These are phyloP conservation scores for Aspergillus wentii DNA, from an alignment of 495 filamentous ascomycete genomes.

Conservation along the genomic window DNA sequence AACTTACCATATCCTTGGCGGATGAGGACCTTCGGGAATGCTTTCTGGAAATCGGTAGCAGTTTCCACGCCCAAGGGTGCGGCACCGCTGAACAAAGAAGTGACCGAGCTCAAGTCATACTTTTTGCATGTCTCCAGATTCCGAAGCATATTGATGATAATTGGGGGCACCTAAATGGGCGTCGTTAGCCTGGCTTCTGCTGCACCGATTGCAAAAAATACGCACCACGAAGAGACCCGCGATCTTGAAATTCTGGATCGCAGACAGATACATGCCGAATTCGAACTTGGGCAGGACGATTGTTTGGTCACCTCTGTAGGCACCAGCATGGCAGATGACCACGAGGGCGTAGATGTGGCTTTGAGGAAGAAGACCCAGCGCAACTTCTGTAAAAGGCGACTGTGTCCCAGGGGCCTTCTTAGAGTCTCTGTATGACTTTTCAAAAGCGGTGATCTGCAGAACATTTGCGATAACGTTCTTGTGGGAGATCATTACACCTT, in stretches of 20 bases:
- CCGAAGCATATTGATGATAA: constrained; percentile 76
- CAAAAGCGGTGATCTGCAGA: constrained; percentile 56
- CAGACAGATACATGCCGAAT: constrained; percentile 54
- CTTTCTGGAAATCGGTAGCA: constrained; percentile 56
- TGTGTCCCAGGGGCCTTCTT: constrained; percentile 28
- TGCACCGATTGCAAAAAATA: background rate
- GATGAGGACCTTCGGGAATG: constrained; percentile 62
- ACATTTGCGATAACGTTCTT: constrained; percentile 83
- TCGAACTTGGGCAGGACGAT: constrained; percentile 88
- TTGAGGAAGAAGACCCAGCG: constrained; percentile 72
- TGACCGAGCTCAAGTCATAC: constrained; percentile 70
- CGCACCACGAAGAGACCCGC: constrained; percentile 61
- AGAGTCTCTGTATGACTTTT: constrained; percentile 40
- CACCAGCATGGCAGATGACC: constrained; percentile 62
- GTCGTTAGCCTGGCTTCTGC: background rate
- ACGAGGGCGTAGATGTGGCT: constrained; percentile 86
- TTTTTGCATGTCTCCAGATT: constrained; percentile 56
- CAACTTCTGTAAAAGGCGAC: constrained; percentile 49
- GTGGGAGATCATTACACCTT: constrained; percentile 94
- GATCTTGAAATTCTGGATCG: constrained; percentile 73
- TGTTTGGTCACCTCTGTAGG: constrained; percentile 72
- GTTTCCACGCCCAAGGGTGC: constrained; percentile 81
- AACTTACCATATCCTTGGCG: constrained; percentile 75
- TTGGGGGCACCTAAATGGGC: constrained; percentile 65
- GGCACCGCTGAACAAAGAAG: constrained; percentile 69